These are phyloP conservation scores for Calonectria montana DNA, from an alignment of 2,329 filamentous ascomycete genomes.

Conservation along the genomic window DNA sequence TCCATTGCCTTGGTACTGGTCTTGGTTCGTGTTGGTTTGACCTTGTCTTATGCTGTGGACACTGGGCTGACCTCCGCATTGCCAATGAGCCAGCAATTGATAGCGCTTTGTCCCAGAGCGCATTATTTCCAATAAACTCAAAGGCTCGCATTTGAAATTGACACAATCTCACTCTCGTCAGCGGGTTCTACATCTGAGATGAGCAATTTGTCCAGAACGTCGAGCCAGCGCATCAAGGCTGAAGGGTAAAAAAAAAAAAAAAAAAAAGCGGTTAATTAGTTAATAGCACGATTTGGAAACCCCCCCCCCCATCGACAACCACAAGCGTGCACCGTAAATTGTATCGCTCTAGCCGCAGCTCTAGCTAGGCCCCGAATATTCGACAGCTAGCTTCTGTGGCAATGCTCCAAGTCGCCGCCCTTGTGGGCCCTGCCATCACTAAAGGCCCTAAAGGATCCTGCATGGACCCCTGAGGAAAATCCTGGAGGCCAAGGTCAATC, in stretches of 20 bases:
- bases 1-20: neutral
- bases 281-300: neutral
- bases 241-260: neutral
- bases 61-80: neutral
- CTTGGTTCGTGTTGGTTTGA: too few species aligned
- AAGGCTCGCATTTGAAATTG: slow-evolving; percentile 7
- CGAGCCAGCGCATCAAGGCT: neutral
- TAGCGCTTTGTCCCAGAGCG: neutral
- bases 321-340: slow-evolving; percentile 16
- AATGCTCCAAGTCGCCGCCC: slow-evolving; percentile 7
- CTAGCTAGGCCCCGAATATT: slow-evolving; percentile 22
- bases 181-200: neutral
- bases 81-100: neutral
- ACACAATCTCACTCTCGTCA: neutral
- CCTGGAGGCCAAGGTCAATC: slow-evolving; percentile 2
- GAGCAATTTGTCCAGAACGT: neutral
- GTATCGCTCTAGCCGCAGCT: slow-evolving; percentile 33
- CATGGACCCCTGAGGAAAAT: neutral
- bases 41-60: neutral
- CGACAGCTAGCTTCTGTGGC: slow-evolving; percentile 28
- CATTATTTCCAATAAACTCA: neutral
- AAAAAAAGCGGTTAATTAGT: neutral
- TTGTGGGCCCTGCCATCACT: neutral
- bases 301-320: neutral
- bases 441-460: neutral